Percentiles rank a stretch among this genome's conserved stretches.
Evolutionary conservation across 805 yeast genomes (phyloP).

Genomic region (Metschnikowia continentalis): DNA sequence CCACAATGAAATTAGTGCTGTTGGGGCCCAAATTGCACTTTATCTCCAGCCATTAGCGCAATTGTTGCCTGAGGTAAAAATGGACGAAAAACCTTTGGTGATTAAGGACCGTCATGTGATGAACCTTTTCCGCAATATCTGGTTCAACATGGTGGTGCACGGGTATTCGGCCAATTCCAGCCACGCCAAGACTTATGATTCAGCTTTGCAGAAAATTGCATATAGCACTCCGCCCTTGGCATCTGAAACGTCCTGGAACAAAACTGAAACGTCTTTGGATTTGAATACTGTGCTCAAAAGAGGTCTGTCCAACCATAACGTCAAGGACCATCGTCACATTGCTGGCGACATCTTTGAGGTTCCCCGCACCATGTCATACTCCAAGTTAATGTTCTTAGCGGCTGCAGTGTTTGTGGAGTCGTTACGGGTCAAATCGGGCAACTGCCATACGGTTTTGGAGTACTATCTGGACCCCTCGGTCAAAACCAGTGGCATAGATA

Average conservation of each 20-base stretch:
- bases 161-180: slow-evolving; percentile 69
- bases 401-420: slow-evolving; percentile 77
- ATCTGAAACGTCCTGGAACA: slow-evolving; percentile 40
- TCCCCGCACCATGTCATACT: slow-evolving; percentile 55
- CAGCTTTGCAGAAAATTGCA: slow-evolving; percentile 66
- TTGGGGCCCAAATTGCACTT: slow-evolving; percentile 63
- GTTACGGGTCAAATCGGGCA: slow-evolving; percentile 73
- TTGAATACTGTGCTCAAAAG: slow-evolving; percentile 86
- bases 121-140: slow-evolving; percentile 73
- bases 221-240: slow-evolving; percentile 51
- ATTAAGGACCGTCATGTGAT: slow-evolving; percentile 47
- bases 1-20: slow-evolving; percentile 63
- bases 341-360: slow-evolving; percentile 49
- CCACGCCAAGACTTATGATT: slow-evolving; percentile 44
- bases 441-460: slow-evolving; percentile 68
- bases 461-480: slow-evolving; percentile 88
- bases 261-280: slow-evolving; percentile 88
- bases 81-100: slow-evolving; percentile 38
- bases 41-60: slow-evolving; percentile 72
- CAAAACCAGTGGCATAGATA: slow-evolving; percentile 61
- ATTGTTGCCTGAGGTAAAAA: slow-evolving; percentile 56
- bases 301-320: slow-evolving; percentile 79
- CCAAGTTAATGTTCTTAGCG: slow-evolving; percentile 83
- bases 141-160: slow-evolving; percentile 93
- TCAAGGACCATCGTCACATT: slow-evolving; percentile 67